These are phyloP conservation scores for Maudiozyma humilis DNA, from an alignment of 1,139 yeast genomes.

Conservation along the genomic window DNA sequence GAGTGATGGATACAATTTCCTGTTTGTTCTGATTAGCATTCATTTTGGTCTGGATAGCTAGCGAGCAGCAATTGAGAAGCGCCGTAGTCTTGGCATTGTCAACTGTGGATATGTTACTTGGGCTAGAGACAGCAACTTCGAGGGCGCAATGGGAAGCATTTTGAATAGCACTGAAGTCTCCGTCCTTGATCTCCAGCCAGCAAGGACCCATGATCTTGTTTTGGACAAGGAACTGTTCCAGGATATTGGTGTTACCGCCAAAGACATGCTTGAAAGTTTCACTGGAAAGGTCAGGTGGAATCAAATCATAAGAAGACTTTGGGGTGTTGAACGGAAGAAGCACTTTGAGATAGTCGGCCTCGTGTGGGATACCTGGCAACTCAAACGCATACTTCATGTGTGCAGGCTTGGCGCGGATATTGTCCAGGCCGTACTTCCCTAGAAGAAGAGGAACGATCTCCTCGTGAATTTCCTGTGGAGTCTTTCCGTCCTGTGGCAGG, in stretches of 20 bases:
- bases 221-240: constrained; percentile 80
- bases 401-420: constrained; percentile 63
- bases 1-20: constrained; percentile 77
- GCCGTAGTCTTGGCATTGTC: constrained; percentile 43
- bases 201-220: constrained; percentile 95
- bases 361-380: constrained; percentile 67
- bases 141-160: constrained; percentile 77
- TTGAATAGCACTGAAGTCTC: constrained; percentile 50
- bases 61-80: constrained; percentile 60
- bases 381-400: constrained; percentile 84
- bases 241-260: constrained; percentile 66
- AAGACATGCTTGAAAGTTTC: constrained; percentile 72
- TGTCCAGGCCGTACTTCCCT: constrained; percentile 52
- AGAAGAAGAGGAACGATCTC: constrained; percentile 64
- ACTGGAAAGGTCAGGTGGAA: constrained; percentile 65
- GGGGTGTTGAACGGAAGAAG: constrained; percentile 63
- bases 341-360: constrained; percentile 73
- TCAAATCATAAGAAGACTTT: constrained; percentile 38
- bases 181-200: constrained; percentile 70
- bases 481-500: constrained; percentile 53
- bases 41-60: constrained; percentile 74
- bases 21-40: constrained; percentile 66
- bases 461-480: constrained; percentile 62
- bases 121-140: constrained; percentile 53
- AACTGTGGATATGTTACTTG: constrained; percentile 43